phyloP scores from a whole-genome alignment of 75 land plant genomes.

The Pinus taeda region DNA sequence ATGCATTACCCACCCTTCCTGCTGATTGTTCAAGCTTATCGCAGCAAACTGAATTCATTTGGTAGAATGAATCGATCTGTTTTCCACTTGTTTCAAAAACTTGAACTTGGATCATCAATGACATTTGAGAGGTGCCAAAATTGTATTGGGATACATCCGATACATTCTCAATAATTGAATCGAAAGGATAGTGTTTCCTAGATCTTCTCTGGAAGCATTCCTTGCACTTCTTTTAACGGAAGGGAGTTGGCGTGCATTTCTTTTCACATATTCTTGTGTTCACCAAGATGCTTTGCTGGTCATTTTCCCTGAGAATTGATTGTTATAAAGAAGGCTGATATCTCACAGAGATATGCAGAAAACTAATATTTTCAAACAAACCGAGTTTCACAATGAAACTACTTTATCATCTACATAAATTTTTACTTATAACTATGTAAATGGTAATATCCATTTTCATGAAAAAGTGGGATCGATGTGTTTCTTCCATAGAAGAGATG shows the following conservation, averaged over 20 bases:
- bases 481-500: no score
- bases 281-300: conserved; percentile 6
- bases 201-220: conserved; percentile 1
- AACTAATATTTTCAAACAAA: no score
- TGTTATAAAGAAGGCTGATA: background rate
- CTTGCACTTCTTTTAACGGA: conserved; percentile 7
- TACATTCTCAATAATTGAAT: conserved; percentile 9
- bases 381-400: no score
- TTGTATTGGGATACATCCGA: conserved; percentile 6
- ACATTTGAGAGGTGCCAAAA: conserved; percentile 7
- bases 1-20: conserved; percentile 5
- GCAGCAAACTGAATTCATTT: background rate
- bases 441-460: no score
- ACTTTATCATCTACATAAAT: no score
- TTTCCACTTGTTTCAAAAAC: conserved; percentile 4
- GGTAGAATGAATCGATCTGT: background rate
- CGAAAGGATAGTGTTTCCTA: conserved; percentile 5
- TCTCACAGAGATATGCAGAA: background rate
- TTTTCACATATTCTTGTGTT: background rate
- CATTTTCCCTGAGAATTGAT: conserved; percentile 6
- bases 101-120: background rate
- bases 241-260: background rate
- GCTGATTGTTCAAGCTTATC: background rate
- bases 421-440: no score
- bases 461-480: no score